These are phyloP conservation scores for Paramecium sonneborni DNA, from an alignment of 73 alveolate genomes.

Conservation along the genomic window DNA sequence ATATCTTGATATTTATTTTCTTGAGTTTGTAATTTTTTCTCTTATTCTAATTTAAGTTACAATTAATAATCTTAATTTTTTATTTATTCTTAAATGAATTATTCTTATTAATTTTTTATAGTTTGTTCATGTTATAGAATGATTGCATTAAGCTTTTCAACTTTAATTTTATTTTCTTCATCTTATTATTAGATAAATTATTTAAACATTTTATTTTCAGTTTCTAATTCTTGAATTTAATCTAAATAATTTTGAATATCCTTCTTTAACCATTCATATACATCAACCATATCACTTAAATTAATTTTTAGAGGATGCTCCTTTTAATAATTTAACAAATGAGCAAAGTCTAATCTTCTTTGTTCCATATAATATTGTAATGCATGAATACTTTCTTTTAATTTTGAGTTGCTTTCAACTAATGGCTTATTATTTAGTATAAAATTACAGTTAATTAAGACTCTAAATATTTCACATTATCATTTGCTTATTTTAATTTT, in stretches of 20 bases:
- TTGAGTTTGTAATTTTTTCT: neutral
- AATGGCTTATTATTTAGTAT: slow-evolving; percentile 7
- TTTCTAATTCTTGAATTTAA: neutral
- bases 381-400: slow-evolving; percentile 1
- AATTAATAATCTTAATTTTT: neutral
- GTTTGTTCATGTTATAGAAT: neutral
- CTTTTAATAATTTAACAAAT: neutral
- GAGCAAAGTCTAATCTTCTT: neutral
- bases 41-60: neutral
- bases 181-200: neutral
- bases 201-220: slow-evolving; percentile 23
- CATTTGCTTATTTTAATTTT: neutral
- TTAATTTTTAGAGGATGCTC: neutral
- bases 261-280: slow-evolving; percentile 17
- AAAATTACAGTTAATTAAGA: neutral
- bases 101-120: neutral
- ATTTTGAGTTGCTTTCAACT: slow-evolving; percentile 4
- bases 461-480: neutral
- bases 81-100: neutral
- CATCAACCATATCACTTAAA: slow-evolving; percentile 5
- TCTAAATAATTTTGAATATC: neutral
- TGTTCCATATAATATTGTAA: neutral
- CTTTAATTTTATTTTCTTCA: neutral
- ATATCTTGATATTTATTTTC: neutral
- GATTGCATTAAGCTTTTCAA: neutral